A percentile compares a stretch with the other conserved stretches of the same genome.
Evolutionary conservation across 208 protist species (phyloP).

Genomic region (Acanthamoeba sp.): DNA sequence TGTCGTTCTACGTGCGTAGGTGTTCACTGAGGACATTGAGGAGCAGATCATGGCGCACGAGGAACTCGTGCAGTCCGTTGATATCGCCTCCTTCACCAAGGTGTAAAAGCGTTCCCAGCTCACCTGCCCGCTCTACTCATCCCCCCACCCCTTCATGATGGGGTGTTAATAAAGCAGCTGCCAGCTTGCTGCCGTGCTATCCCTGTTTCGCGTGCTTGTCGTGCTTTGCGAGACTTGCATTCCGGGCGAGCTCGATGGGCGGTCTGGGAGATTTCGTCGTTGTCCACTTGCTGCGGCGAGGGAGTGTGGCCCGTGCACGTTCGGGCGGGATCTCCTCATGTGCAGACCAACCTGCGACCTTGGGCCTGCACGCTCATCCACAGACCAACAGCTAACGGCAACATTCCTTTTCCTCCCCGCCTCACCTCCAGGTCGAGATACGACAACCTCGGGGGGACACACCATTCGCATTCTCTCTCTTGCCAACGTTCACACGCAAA

Average conservation of each 20-base stretch:
- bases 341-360: too few species aligned
- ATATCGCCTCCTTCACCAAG: constrained; percentile 96
- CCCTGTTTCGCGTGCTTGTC: too few species aligned
- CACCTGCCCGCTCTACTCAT: not conserved
- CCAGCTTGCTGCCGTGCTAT: not conserved
- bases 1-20: constrained; percentile 87
- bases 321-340: too few species aligned
- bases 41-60: constrained; percentile 94
- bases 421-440: not conserved
- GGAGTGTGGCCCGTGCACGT: too few species aligned
- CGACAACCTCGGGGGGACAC: not conserved
- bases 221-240: too few species aligned
- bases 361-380: too few species aligned
- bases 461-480: not conserved
- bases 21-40: constrained; percentile 94
- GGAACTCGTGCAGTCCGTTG: constrained; percentile 95
- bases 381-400: too few species aligned
- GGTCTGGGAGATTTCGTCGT: too few species aligned
- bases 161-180: not conserved
- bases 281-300: too few species aligned
- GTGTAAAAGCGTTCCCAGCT: constrained; percentile 88
- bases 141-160: not conserved
- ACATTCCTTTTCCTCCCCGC: not conserved
- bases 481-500: not conserved
- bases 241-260: too few species aligned